Percentiles rank a stretch among this genome's conserved stretches.
These are phyloP conservation scores for Batkoa obscura DNA, from an alignment of 371 early-diverging fungal species.

Conservation along the genomic window DNA sequence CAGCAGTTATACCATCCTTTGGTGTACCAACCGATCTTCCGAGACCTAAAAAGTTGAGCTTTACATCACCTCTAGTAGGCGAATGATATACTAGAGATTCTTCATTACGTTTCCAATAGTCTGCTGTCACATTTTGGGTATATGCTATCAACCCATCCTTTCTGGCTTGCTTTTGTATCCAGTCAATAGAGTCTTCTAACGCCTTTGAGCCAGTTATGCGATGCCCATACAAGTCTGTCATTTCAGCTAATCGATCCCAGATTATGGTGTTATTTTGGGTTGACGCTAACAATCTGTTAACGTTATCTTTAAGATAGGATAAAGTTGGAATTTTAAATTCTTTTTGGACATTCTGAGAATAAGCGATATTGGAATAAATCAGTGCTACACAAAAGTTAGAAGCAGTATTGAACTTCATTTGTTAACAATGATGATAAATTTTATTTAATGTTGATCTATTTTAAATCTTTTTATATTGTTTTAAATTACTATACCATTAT, in stretches of 20 bases:
- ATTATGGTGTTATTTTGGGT: slow-evolving; percentile 6
- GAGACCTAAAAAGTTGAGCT: slow-evolving; percentile 23
- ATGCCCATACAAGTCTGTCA: slow-evolving; percentile 33
- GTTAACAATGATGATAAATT: too few species aligned
- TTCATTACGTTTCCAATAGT: slow-evolving; percentile 22
- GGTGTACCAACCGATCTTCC: slow-evolving; percentile 24
- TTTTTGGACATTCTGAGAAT: too few species aligned
- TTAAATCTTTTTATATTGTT: too few species aligned
- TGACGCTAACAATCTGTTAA: too few species aligned
- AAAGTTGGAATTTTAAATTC: too few species aligned
- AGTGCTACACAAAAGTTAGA: too few species aligned
- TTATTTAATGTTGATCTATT: too few species aligned
- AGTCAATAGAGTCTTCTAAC: slow-evolving; percentile 11
- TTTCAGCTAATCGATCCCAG: slow-evolving; percentile 35
- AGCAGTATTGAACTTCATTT: too few species aligned
- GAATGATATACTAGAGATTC: slow-evolving; percentile 22
- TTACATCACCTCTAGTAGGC: slow-evolving; percentile 22
- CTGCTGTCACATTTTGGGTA: slow-evolving; percentile 7
- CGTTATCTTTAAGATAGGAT: too few species aligned
- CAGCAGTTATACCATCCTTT: slow-evolving; percentile 20
- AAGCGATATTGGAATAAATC: too few species aligned
- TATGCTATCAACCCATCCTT: neutral
- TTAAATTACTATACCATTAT: too few species aligned
- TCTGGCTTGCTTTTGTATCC: neutral
- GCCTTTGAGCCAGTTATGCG: slow-evolving; percentile 23